Conservation (phyloP, 1,139 yeast species). For the Zygoascus meyerae region DNA sequence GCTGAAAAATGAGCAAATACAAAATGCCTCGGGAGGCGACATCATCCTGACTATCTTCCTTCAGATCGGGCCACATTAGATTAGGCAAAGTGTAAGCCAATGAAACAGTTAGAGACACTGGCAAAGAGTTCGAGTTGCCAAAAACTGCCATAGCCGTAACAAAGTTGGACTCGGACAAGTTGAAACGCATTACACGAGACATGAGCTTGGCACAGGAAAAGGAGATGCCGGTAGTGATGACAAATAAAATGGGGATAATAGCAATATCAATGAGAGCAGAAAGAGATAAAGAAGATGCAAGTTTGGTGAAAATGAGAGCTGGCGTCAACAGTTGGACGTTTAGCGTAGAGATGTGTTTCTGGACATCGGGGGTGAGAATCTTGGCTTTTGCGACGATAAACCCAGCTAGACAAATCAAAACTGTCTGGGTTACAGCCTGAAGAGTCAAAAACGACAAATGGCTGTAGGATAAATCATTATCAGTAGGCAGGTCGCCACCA, state of each 20-base stretch:
- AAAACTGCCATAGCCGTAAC: conserved; percentile 88
- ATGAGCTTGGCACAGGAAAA: conserved; percentile 48
- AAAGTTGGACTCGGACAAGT: conserved; percentile 63
- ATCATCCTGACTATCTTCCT: conserved; percentile 58
- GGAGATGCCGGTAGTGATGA: conserved; percentile 58
- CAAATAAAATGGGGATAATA: conserved; percentile 68
- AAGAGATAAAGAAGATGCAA: conserved; percentile 67
- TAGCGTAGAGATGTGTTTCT: conserved; percentile 57
- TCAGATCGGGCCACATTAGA: conserved; percentile 67
- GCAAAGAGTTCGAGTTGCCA: conserved; percentile 62
- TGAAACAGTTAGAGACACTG: conserved; percentile 66
- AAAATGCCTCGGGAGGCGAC: conserved; percentile 77
- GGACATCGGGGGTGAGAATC: conserved; percentile 54
- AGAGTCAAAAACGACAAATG: conserved; percentile 61
- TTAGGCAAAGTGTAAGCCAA: conserved; percentile 69
- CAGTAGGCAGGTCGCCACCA: conserved; percentile 2
- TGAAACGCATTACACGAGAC: conserved; percentile 45
- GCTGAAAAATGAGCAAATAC: conserved; percentile 74
- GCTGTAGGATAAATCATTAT: conserved; percentile 40
- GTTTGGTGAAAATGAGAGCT: conserved; percentile 71
- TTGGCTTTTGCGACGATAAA: conserved; percentile 61
- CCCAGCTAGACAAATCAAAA: conserved; percentile 66
- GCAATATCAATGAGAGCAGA: conserved; percentile 63
- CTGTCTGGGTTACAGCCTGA: conserved; percentile 75
- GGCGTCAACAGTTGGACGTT: conserved; percentile 83